phyloP scores from a whole-genome alignment of 305 asterid species.

The Rubia peregrina region DNA sequence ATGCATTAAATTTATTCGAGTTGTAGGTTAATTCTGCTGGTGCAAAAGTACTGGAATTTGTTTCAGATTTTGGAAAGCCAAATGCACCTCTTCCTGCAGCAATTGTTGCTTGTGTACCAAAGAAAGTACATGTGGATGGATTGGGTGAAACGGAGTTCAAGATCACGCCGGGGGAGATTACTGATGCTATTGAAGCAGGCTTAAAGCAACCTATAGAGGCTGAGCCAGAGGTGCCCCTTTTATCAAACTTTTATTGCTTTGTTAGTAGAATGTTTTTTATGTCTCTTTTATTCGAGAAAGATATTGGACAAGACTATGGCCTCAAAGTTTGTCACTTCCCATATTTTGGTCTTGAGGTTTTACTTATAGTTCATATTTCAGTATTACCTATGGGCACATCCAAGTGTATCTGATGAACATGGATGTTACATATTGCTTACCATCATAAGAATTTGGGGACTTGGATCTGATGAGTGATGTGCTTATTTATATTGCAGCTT shows the following conservation, averaged over 20 bases:
- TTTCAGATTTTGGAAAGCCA: slow-evolving; percentile 89
- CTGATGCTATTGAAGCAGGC: slow-evolving; percentile 80
- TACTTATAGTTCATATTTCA: slow-evolving; percentile 10
- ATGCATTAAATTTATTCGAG: slow-evolving; percentile 22
- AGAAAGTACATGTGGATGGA: slow-evolving; percentile 72
- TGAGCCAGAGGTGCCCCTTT: slow-evolving; percentile 78
- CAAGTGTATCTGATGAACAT: neutral
- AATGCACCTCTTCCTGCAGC: slow-evolving; percentile 96
- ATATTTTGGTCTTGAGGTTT: slow-evolving; percentile 3
- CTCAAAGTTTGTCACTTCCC: neutral
- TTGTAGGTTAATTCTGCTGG: slow-evolving; percentile 88
- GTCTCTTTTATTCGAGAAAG: neutral
- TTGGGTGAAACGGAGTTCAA: slow-evolving; percentile 80
- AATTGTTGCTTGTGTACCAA: slow-evolving; percentile 95
- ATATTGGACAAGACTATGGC: neutral
- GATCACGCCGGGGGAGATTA: slow-evolving; percentile 73
- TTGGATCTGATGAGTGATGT: slow-evolving; percentile 19
- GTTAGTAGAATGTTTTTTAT: neutral
- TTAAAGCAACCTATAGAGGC: slow-evolving; percentile 86
- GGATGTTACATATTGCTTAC: neutral
- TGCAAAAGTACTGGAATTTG: slow-evolving; percentile 88
- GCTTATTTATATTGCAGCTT: slow-evolving; percentile 48
- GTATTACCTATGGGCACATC: neutral
- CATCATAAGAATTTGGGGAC: neutral
- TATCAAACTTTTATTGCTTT: slow-evolving; percentile 13